Conservation (phyloP, 306 rosid species). For the Chamaecrista fasciculata region DNA sequence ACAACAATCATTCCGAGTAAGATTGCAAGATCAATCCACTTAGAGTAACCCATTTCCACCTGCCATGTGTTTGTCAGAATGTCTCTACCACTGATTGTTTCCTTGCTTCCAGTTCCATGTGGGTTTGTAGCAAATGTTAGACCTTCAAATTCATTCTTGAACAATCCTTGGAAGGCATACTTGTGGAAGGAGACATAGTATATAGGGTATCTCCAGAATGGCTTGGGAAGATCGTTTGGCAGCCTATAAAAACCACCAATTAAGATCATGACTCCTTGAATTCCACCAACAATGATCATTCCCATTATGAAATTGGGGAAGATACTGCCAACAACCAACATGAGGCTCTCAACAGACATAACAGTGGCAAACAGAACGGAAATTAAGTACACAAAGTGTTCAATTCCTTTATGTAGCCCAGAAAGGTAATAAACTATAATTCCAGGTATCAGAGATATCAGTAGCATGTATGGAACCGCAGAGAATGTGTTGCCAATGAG, state of each 20-base stretch:
- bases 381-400: slow-evolving; percentile 40
- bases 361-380: slow-evolving; percentile 32
- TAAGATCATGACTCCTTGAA: slow-evolving; percentile 51
- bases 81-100: slow-evolving; percentile 23
- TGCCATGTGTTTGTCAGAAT: slow-evolving; percentile 35
- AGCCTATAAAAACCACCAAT: slow-evolving; percentile 42
- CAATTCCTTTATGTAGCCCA: slow-evolving; percentile 48
- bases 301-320: slow-evolving; percentile 69
- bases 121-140: neutral
- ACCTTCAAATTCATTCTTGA: slow-evolving; percentile 50
- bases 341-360: slow-evolving; percentile 60
- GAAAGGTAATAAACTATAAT: slow-evolving; percentile 41
- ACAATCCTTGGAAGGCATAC: slow-evolving; percentile 48
- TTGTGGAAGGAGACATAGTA: slow-evolving; percentile 45
- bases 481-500: slow-evolving; percentile 58
- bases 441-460: slow-evolving; percentile 55
- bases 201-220: slow-evolving; percentile 45
- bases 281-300: slow-evolving; percentile 55
- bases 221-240: slow-evolving; percentile 41
- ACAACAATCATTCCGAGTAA: slow-evolving; percentile 44
- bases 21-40: slow-evolving; percentile 49
- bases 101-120: neutral
- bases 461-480: slow-evolving; percentile 45
- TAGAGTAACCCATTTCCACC: slow-evolving; percentile 44
- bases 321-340: slow-evolving; percentile 65